Evolutionary conservation across 148 eudicot genomes (phyloP).

Genomic region (Vaccinium darrowii): DNA sequence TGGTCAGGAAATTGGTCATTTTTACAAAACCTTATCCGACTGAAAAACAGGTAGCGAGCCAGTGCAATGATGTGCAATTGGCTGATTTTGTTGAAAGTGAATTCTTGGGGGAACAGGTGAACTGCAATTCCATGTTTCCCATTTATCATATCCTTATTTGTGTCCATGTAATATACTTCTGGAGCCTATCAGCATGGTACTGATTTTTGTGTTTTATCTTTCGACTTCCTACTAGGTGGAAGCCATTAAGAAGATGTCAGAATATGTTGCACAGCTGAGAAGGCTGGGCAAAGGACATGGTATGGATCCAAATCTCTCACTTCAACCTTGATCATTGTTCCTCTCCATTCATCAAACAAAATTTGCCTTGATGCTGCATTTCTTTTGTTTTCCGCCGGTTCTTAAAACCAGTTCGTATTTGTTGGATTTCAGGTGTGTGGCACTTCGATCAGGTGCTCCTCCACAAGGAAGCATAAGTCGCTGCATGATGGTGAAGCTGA

Average conservation of each 20-base stretch:
- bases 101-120: constrained; percentile 61
- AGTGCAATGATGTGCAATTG: constrained; percentile 56
- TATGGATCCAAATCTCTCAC: constrained; percentile 20
- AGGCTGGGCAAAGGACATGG: constrained; percentile 83
- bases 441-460: constrained; percentile 86
- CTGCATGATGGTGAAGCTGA: constrained; percentile 28
- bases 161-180: background rate
- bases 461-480: constrained; percentile 39
- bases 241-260: constrained; percentile 64
- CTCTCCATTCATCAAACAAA: background rate
- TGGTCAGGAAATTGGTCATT: background rate
- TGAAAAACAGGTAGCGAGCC: constrained; percentile 44
- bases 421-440: constrained; percentile 68
- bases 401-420: background rate
- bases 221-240: constrained; percentile 43
- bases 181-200: background rate
- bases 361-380: background rate
- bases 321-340: background rate
- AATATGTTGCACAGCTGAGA: constrained; percentile 73
- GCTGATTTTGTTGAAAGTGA: constrained; percentile 66
- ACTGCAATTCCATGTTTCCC: constrained; percentile 5
- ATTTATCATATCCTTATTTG: background rate
- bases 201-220: background rate
- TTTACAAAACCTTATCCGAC: background rate
- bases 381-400: background rate